phyloP scores from a whole-genome alignment of 495 filamentous ascomycete genomes.

The Cercophora samala region DNA sequence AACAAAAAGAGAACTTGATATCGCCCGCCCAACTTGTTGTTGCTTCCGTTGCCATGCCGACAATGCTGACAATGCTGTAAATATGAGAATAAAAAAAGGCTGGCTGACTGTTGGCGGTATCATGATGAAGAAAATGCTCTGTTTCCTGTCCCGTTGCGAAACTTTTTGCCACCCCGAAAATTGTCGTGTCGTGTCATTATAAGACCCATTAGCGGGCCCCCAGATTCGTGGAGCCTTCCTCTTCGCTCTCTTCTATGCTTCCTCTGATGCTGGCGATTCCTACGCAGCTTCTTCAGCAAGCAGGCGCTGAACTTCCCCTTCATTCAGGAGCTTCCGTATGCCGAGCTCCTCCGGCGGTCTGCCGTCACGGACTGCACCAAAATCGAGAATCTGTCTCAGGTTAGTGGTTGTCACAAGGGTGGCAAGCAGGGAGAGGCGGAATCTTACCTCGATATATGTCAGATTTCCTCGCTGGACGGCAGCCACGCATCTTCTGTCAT shows the following conservation, averaged over 20 bases:
- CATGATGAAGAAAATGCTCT: neutral
- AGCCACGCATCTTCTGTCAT: conserved; percentile 91
- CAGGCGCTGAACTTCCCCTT: conserved; percentile 48
- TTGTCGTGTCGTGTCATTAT: neutral
- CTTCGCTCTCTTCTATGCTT: neutral
- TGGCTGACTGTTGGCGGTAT: conserved; percentile 10
- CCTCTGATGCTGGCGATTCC: neutral
- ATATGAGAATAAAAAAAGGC: conserved; percentile 6
- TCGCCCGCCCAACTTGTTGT: neutral
- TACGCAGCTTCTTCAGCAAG: conserved; percentile 46
- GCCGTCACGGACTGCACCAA: conserved; percentile 83
- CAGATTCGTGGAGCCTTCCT: neutral
- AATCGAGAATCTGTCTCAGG: conserved; percentile 69
- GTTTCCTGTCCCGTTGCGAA: neutral
- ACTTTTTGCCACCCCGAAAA: neutral
- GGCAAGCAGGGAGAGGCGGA: neutral
- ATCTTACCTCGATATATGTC: conserved; percentile 91
- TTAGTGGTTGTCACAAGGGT: conserved; percentile 11
- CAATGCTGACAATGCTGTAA: neutral
- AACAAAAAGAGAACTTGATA: neutral
- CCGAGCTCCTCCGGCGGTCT: conserved; percentile 72
- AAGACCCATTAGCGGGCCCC: neutral
- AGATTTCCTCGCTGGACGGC: conserved; percentile 89
- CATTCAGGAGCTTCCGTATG: conserved; percentile 74
- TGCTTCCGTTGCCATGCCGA: neutral